Evolutionary conservation across 139 green algal genomes (phyloP), one percentile per base, ranked within the genome.

Genomic region (Chlamydomonas incerta): DNA sequence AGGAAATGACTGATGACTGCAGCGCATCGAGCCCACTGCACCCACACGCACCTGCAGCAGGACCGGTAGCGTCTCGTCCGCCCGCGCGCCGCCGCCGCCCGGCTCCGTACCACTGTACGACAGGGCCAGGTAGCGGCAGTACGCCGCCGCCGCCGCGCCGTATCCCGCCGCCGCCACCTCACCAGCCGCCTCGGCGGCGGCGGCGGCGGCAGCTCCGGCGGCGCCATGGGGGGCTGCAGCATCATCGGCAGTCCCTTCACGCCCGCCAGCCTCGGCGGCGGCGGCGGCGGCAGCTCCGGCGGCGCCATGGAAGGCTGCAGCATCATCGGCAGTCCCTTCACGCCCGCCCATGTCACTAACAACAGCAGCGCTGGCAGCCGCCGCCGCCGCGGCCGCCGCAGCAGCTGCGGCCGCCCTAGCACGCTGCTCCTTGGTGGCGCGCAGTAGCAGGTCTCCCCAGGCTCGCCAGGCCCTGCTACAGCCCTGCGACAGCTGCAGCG

Each of bases 121-220:
- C 23, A 88, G 35, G 1, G 57, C n/a, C 20, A 94, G 87, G 86
- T 90, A 90, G 11, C 62, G 47, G 69, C 91, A 89, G 85, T 91
- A 87, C 35, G 88, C 88, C 28, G 88, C 79, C 28, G 70, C 87
- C 0, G 79, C 87, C 11, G 88, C 88, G 33, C 34, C 72, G 58
- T 85, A 87, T 2, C 76, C 87, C 2, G 73, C 55, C 20, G 47
- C 31, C 14, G 66, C 79, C 62, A 66, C 46, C 11, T 50, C 60
- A 1, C 23, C 73, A 0, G 15, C 8, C 15, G 29, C n/a, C 6
- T 62, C 71, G 10, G 18, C 46, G 23, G 2, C 24, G 60, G 60
- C 60, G 20, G 57, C 57, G 14, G 57, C 57, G 8, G 52, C 11
- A 58, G 52, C 75, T 21, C 46, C 66, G n/a, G 29, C 26, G 37